These are phyloP conservation scores for Babesia divergens DNA, from an alignment of 169 alveolate species.

Conservation along the genomic window DNA sequence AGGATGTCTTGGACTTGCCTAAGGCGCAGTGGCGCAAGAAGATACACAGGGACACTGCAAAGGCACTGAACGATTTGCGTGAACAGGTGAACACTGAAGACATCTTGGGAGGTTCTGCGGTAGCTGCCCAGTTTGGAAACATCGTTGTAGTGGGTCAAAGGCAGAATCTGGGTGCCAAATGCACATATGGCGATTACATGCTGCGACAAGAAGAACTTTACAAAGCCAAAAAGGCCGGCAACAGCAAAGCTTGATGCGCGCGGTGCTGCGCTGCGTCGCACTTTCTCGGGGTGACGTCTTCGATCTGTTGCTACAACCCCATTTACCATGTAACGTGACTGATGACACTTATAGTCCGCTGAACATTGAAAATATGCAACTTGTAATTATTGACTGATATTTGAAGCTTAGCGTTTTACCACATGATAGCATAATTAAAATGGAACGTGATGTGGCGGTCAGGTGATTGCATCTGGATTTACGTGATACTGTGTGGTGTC, in stretches of 20 bases:
- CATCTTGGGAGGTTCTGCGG: conserved; percentile 86
- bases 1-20: conserved; percentile 86
- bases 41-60: conserved; percentile 87
- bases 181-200: conserved; percentile 77
- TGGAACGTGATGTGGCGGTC: too few relatives aligned
- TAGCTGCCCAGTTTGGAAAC: conserved; percentile 88
- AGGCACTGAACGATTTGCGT: conserved; percentile 83
- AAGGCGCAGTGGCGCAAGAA: conserved; percentile 88
- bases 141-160: conserved; percentile 87
- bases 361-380: too few relatives aligned
- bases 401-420: too few relatives aligned
- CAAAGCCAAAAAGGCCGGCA: conserved; percentile 15
- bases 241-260: not conserved
- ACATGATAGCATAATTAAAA: too few relatives aligned
- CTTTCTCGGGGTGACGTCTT: not conserved
- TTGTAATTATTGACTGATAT: too few relatives aligned
- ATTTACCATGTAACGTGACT: too few relatives aligned
- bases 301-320: too few relatives aligned
- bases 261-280: not conserved
- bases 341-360: too few relatives aligned
- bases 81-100: conserved; percentile 87
- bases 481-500: too few relatives aligned
- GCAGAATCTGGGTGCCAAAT: conserved; percentile 78
- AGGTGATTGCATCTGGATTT: too few relatives aligned
- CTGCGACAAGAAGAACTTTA: conserved; percentile 71